phyloP scores from a whole-genome alignment of 1,284 basidiomycete species.

The Pulveroboletus sp. region DNA sequence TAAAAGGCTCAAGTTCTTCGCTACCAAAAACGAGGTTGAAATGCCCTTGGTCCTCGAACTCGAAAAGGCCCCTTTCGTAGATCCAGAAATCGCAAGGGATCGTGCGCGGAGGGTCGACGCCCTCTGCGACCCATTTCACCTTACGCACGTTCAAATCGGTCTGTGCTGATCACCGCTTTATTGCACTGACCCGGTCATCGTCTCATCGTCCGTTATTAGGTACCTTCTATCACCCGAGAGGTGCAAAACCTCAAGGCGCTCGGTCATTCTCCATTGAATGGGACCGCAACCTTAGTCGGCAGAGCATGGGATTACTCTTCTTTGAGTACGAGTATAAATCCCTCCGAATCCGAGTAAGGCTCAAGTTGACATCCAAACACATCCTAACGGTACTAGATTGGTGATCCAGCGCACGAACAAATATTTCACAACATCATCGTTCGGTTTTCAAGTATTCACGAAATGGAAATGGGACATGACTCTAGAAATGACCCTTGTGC shows the following conservation, averaged over 20 bases:
- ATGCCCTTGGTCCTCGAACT: slow-evolving; percentile 40
- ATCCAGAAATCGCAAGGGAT: slow-evolving; percentile 60
- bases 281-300: slow-evolving; percentile 44
- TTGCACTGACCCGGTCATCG: neutral
- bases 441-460: slow-evolving; percentile 57
- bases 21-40: slow-evolving; percentile 22
- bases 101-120: slow-evolving; percentile 47
- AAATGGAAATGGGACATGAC: slow-evolving; percentile 59
- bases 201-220: slow-evolving; percentile 19
- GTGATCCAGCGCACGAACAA: slow-evolving; percentile 52
- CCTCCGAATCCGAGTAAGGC: slow-evolving; percentile 56
- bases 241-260: slow-evolving; percentile 38
- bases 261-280: slow-evolving; percentile 69
- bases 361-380: neutral
- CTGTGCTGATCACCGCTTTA: slow-evolving; percentile 31
- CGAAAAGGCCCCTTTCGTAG: slow-evolving; percentile 59
- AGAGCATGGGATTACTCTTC: slow-evolving; percentile 52
- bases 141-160: slow-evolving; percentile 66
- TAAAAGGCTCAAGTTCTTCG: slow-evolving; percentile 33
- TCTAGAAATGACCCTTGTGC: slow-evolving; percentile 42
- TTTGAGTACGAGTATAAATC: slow-evolving; percentile 69
- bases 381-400: slow-evolving; percentile 44
- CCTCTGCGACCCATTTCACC: slow-evolving; percentile 51
- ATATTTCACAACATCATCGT: slow-evolving; percentile 53
- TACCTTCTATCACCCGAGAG: slow-evolving; percentile 34